Base-by-base conservation (phyloP, 2,329 filamentous ascomycete genomes). In the Sclerotinia subarctica region DNA sequence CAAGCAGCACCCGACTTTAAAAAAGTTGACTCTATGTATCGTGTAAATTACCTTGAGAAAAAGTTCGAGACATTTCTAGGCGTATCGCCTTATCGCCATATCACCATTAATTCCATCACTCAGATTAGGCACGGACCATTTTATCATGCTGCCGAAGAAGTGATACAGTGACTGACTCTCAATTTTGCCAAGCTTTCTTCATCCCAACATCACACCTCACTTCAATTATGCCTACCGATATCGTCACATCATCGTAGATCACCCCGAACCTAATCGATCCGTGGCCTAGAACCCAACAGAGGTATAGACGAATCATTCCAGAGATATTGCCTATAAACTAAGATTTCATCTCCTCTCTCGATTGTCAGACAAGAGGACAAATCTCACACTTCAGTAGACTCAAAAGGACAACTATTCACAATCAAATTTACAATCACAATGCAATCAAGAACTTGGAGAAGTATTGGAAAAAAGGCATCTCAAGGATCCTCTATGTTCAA, bases 181-280 rank as follows among this genome's bases (percentile, higher is more conserved):
- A 59, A 24, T 51, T 5, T 49, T 51, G 46, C 59, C 59, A 62
- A 62, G 59, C 59, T 51, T 51, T 51, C n/a, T 38, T 51, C 13
- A 38, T 62, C 29, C 38, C 46, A 62, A 62, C 35, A 29, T 29
- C 29, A 51, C 46, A 62, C 46, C 46, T 62, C 46, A 62, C 46
- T 62, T 26, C 59, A 51, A 51, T 35, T 11, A 62, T 62, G 29
- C 46, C 35, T 38, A 17, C 38, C 38, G 38, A 17, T 24, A 49
- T 62, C 21, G 44, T 62, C 58, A 62, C 58, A 49, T 62, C 58
- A 29, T 49, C 17, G 58, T 35, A 62, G 44, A 62, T 49, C 58
- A n/a, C 44, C 5, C 49, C 17, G 29, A 38, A 62, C 7, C n/a
- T 35, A 46, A 24, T 49, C 58, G 21, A 62, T 62, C 44, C 49